Evolutionary conservation across 257 asterid genomes (phyloP).

Genomic region (Solanum raphanifolium): DNA sequence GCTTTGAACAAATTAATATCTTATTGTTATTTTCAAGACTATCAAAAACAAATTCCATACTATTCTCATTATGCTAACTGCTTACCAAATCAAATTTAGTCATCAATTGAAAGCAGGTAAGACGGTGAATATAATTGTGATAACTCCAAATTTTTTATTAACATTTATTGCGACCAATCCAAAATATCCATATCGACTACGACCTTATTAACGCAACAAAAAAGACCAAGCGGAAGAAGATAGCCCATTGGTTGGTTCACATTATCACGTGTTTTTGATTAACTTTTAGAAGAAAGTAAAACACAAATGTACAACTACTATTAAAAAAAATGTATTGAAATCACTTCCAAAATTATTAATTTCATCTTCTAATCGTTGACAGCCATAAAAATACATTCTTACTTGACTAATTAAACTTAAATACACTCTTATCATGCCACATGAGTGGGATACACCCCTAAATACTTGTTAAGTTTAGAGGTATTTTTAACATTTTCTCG

Average conservation of each 20-base stretch:
- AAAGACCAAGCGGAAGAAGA: not conserved
- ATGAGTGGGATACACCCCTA: not conserved
- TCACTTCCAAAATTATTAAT: too few species aligned
- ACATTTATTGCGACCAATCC: not conserved
- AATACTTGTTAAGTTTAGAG: too few species aligned
- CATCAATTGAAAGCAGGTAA: not conserved
- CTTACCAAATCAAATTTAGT: not conserved
- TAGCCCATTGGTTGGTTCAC: not conserved
- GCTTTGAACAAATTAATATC: not conserved
- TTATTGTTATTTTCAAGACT: not conserved
- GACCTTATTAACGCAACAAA: not conserved
- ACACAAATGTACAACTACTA: not conserved
- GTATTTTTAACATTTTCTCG: accelerated
- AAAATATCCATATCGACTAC: too few species aligned
- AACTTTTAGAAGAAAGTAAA: not conserved
- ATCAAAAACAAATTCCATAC: not conserved
- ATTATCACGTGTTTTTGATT: not conserved
- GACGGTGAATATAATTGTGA: not conserved
- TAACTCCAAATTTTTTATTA: not conserved
- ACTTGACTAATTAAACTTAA: too few species aligned
- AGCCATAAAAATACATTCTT: accelerated
- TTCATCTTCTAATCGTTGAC: too few species aligned
- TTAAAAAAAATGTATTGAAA: too few species aligned
- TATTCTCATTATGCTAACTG: not conserved
- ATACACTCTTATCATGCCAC: accelerated